Percentiles rank a stretch among this genome's conserved stretches.
These are phyloP conservation scores for Tulasnella calospora DNA, from an alignment of 768 basidiomycete genomes.

Conservation along the genomic window DNA sequence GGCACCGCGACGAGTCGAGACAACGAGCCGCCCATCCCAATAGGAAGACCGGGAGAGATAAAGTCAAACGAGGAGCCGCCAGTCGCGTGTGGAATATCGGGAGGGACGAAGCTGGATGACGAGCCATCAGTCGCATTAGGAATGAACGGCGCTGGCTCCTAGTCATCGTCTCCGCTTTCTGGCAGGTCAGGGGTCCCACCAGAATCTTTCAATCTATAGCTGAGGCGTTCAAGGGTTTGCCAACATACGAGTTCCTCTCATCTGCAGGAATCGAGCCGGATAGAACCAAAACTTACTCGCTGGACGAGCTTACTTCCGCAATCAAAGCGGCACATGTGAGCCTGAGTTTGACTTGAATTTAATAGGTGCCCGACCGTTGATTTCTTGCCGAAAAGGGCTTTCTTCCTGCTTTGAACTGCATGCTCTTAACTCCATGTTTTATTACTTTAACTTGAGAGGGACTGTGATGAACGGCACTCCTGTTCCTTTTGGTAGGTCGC, in stretches of 20 bases:
- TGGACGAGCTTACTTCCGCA: neutral
- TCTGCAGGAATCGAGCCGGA: neutral
- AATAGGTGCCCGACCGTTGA: neutral
- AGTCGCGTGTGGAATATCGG: neutral
- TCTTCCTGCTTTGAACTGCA: conserved; percentile 49
- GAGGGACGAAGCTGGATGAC: too few species aligned
- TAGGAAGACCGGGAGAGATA: neutral
- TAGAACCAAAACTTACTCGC: neutral
- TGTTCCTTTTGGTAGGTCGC: neutral
- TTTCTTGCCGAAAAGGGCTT: conserved; percentile 38
- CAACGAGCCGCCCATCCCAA: neutral
- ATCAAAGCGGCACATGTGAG: neutral
- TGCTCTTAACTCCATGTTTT: conserved; percentile 47
- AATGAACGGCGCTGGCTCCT: neutral
- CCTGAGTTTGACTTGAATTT: too few species aligned
- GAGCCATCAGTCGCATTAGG: too few species aligned
- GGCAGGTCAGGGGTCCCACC: neutral
- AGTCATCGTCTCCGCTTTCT: neutral
- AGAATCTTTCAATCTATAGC: neutral
- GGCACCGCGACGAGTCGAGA: too few species aligned
- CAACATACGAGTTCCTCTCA: neutral
- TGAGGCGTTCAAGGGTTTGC: neutral
- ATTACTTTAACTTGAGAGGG: conserved; percentile 48
- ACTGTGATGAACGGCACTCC: conserved; percentile 57
- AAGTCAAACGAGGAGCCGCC: neutral